Conservation (phyloP, 129 eudicot species). For the Rutidosis leptorrhynchoides region DNA sequence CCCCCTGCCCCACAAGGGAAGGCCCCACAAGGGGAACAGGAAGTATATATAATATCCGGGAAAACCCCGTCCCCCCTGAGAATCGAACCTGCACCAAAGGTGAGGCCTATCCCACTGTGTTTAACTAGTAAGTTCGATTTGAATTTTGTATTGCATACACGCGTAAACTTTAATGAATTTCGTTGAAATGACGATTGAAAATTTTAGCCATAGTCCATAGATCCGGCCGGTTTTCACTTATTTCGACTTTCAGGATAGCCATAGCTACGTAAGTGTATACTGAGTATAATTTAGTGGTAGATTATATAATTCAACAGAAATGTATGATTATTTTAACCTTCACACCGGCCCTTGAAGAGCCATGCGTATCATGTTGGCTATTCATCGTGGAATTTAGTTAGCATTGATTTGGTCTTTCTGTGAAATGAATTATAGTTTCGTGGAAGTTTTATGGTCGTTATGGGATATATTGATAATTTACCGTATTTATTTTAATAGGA, state of each 20-base stretch:
- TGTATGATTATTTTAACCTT: conserved; percentile 13
- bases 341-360: conserved; percentile 27
- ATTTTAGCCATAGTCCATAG: neutral
- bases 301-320: neutral
- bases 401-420: conserved; percentile 30
- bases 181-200: neutral
- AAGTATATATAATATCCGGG: no score
- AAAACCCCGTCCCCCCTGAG: no score
- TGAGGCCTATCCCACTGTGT: no score
- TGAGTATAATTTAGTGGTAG: conserved; percentile 11
- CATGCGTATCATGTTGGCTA: conserved; percentile 19
- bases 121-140: neutral
- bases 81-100: no score
- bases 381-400: neutral
- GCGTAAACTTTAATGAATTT: neutral
- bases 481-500: no score
- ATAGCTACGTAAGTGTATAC: neutral
- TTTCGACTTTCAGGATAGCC: no score
- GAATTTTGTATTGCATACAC: neutral
- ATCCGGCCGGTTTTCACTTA: neutral
- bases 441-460: no score
- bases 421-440: neutral
- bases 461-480: no score
- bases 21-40: no score
- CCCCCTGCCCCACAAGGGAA: no score